Conservation (phyloP, 208 protist species). For the Trypanosoma conorhini region DNA sequence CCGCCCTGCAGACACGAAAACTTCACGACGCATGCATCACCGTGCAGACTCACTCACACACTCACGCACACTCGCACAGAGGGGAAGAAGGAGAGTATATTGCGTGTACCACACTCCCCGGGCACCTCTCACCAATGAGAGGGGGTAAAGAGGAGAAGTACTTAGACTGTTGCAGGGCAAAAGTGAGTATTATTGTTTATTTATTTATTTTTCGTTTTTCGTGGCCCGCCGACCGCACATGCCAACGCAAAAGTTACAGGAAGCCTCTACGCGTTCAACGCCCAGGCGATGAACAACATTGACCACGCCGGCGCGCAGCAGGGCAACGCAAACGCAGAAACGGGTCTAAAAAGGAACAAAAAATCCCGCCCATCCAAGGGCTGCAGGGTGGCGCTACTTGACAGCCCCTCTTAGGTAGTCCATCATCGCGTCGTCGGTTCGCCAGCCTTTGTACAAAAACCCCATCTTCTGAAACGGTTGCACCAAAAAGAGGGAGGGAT, state of each 20-base stretch:
- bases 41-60: too few species aligned
- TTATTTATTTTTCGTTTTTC: not conserved
- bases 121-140: not conserved
- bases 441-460: not conserved
- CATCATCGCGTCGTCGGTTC: not conserved
- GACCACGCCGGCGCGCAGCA: too few species aligned
- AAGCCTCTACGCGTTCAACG: not conserved
- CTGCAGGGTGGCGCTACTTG: not conserved
- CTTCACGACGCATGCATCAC: conserved; percentile 16
- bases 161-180: not conserved
- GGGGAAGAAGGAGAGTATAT: not conserved
- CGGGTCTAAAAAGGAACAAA: not conserved
- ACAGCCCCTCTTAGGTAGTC: not conserved
- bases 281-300: too few species aligned
- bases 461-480: not conserved
- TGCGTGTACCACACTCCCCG: too few species aligned
- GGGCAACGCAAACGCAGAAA: too few species aligned
- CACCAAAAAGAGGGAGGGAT: not conserved
- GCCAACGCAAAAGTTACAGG: too few species aligned
- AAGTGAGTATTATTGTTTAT: too few species aligned
- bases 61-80: not conserved
- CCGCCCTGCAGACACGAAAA: not conserved
- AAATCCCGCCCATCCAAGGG: not conserved
- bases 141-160: not conserved
- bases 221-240: not conserved